These are phyloP conservation scores for Pachysolen tannophilus DNA, from an alignment of 805 yeast genomes.

Conservation along the genomic window DNA sequence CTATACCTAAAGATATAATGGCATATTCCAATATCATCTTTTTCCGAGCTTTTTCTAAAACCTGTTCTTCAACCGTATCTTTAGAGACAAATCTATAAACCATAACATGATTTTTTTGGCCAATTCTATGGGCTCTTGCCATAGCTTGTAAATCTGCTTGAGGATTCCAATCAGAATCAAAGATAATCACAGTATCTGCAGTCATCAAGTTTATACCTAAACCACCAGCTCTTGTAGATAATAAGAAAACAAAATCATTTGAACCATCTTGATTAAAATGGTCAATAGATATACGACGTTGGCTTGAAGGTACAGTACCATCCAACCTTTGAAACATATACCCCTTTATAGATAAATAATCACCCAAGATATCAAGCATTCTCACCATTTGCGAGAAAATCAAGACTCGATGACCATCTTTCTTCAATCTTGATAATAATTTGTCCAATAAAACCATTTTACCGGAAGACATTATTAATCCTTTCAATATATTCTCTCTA, in stretches of 20 bases:
- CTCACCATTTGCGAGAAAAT: conserved; percentile 97
- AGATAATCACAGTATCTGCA: conserved; percentile 96
- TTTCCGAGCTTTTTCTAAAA: conserved; percentile 90
- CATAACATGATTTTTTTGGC: conserved; percentile 98
- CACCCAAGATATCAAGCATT: conserved; percentile 91
- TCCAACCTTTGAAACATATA: conserved; percentile 86
- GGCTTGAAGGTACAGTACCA: conserved; percentile 93
- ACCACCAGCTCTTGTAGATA: conserved; percentile 98
- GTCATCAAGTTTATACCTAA: conserved; percentile 97
- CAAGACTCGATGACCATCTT: conserved; percentile 94
- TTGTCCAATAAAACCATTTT: conserved; percentile 96
- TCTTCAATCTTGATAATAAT: conserved; percentile 69
- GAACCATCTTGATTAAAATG: conserved; percentile 94
- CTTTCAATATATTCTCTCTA: conserved; percentile 77
- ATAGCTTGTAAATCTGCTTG: conserved; percentile 98
- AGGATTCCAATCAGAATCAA: conserved; percentile 99
- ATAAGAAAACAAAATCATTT: conserved; percentile 80
- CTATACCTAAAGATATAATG: conserved; percentile 89
- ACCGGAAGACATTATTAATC: conserved; percentile 95
- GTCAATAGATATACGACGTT: conserved; percentile 89
- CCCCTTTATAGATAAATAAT: conserved; percentile 82
- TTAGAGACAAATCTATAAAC: conserved; percentile 96
- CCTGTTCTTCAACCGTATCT: conserved; percentile 97
- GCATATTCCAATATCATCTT: conserved; percentile 99
- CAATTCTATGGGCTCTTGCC: conserved; percentile 99